Percentiles rank a stretch among this genome's conserved stretches.
Evolutionary conservation across 2,329 filamentous ascomycete genomes (phyloP).

Genomic region (Diaporthe humulicola): DNA sequence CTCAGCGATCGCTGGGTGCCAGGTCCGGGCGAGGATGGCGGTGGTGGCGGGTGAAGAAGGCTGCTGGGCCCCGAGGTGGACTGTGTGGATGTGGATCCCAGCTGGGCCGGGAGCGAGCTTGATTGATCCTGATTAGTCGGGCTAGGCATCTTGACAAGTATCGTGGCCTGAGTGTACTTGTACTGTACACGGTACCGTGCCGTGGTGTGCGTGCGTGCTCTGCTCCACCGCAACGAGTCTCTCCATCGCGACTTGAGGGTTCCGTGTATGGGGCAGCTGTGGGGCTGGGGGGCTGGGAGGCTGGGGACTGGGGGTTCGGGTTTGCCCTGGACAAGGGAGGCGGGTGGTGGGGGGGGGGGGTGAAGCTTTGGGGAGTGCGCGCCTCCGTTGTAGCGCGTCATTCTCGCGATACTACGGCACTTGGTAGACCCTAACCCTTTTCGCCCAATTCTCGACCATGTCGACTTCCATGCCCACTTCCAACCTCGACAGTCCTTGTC

Average conservation of each 20-base stretch:
- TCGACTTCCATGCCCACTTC: background rate
- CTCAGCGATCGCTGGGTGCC: constrained; percentile 73
- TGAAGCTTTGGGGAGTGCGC: background rate
- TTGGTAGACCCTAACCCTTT: background rate
- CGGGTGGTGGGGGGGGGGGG: background rate
- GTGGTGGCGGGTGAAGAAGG: constrained; percentile 60
- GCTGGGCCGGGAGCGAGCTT: constrained; percentile 30
- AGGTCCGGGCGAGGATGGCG: constrained; percentile 70
- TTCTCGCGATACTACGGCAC: background rate
- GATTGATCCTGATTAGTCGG: constrained; percentile 44
- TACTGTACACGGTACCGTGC: constrained; percentile 18
- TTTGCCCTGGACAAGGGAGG: background rate
- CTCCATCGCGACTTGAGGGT: constrained; percentile 13
- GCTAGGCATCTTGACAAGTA: constrained; percentile 46
- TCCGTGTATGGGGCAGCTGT: background rate
- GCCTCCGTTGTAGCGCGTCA: constrained; percentile 5
- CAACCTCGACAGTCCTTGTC: too few relatives aligned
- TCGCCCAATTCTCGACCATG: background rate
- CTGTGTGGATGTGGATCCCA: constrained; percentile 37
- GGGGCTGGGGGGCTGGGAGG: background rate
- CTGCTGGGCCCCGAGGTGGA: constrained; percentile 26
- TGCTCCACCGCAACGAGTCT: background rate
- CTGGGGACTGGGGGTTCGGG: background rate
- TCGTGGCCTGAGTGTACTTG: constrained; percentile 23
- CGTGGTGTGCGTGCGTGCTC: background rate